Evolutionary conservation across 176 grass and related monocot genomes (phyloP), one percentile per base, ranked within the genome.

Genomic region (Phyllostachys edulis): DNA sequence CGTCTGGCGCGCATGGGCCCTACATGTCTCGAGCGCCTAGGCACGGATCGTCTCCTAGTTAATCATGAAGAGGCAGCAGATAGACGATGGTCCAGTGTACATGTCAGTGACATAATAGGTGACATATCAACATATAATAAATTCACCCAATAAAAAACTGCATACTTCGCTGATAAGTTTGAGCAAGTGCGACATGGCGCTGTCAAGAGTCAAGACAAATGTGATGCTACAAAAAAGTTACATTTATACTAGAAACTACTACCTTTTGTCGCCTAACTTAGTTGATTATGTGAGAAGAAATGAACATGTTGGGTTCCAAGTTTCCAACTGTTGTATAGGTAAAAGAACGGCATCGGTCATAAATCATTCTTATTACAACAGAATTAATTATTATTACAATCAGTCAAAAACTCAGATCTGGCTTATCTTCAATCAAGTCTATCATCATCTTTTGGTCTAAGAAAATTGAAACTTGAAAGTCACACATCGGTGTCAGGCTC

Each of bases 141-240:
- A 34, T 34, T 34, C 32, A 34, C 32, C 32, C 2, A 36, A 52
- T 52, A 54, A 74, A 73, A 73, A 47, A 47, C 38, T 69, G 61
- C 62, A 15, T 60, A 27, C 62, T 76, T 70, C 41, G 41, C 40
- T 69, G 79, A 49, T 59, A 87, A 82, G 85, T 82, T 69, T 61
- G 49, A 42, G 77, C 62, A 44, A 45, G 39, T 27, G 59, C 65
- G 27, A 27, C 54, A 62, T 27, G 24, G 61, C 27, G 73, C 68
- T 68, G 15, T 67, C 78, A 56, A 63, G 29, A 11, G 70, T 73
- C 78, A 75, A 66, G 61, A 62, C n/a, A 60, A 60, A 24, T 10
- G 55, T 76, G 70, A 87, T 76, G 85, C 40, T 23, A 24, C 77
- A 27, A 57, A 9, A 73, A 87, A 87, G 76, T 55, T 61, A 27